These are phyloP conservation scores for Perkinsus olseni DNA, from an alignment of 169 alveolate species.

Conservation along the genomic window DNA sequence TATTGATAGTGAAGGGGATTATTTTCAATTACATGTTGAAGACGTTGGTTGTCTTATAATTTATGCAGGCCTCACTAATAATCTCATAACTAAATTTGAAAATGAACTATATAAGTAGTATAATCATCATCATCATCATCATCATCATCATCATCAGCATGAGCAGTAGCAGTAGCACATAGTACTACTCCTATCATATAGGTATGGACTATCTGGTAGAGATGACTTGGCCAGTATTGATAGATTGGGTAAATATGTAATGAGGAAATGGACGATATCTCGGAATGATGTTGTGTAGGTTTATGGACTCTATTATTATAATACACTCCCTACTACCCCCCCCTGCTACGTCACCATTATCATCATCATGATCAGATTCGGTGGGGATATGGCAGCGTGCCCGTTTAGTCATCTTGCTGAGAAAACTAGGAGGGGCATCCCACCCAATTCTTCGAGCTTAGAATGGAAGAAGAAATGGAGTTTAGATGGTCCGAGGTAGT, in stretches of 20 bases:
- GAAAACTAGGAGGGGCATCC: background rate
- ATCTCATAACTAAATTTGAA: background rate
- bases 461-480: background rate
- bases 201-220: background rate
- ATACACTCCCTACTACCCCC: no score
- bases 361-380: background rate
- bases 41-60: background rate
- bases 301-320: background rate
- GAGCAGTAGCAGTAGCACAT: no score
- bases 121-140: background rate
- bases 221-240: background rate
- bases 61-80: background rate
- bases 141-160: background rate
- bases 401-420: background rate
- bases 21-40: background rate
- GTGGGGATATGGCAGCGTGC: background rate
- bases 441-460: background rate
- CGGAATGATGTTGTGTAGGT: background rate
- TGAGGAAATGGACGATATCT: background rate
- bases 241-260: background rate
- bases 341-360: no score
- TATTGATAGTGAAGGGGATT: background rate
- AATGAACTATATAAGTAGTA: background rate
- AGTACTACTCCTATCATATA: background rate
- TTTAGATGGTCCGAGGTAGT: background rate